Evolutionary conservation across 2,329 filamentous ascomycete genomes (phyloP), one percentile per base, ranked within the genome.

Genomic region (Alternaria infectoria): DNA sequence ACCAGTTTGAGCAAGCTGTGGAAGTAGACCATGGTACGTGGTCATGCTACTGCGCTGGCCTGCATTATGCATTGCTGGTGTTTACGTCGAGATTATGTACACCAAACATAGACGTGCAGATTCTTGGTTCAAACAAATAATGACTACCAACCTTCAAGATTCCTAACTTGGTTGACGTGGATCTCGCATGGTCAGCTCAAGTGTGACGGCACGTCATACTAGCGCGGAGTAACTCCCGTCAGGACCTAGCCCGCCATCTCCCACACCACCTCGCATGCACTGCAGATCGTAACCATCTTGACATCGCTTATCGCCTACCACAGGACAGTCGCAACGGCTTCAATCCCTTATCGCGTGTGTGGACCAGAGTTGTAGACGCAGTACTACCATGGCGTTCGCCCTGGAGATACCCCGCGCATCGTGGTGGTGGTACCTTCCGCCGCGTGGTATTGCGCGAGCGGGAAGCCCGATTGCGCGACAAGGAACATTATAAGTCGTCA

Each of bases 1-100:
- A 92, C 93, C 73, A 93, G 91, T 77, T 85, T 97, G 75, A 91
- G 91, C 79, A 97, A 97, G 84, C 85, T 97, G 76, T 97, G 89
- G 89, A 92, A 92, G 86, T 93, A 86, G 63, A 26, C 45, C 54
- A 30, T 15, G 49, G 25, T 17, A 19, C 28, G 25, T 44, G 49
- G 44, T 44, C 3, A n/a, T 36, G 49, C 44, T 57, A 30, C 30
- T 59, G 23, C 30, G 19, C 46, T 47, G 28, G 30, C 36, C 43
- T 52, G 61, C 32, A 44, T 45, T 55, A 52, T 26, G 45, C 32
- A 25, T 51, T 51, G 36, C 49, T 21, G 15, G 60, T 56, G 40
- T 40, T 57, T 46, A 52, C 46, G 32, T 32, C 36, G 40, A 64
- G 45, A 54, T 47, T 54, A 61, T 69, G 61, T 70, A 66, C 54